phyloP scores from a whole-genome alignment of 805 yeast species.

The Komagataella populi region DNA sequence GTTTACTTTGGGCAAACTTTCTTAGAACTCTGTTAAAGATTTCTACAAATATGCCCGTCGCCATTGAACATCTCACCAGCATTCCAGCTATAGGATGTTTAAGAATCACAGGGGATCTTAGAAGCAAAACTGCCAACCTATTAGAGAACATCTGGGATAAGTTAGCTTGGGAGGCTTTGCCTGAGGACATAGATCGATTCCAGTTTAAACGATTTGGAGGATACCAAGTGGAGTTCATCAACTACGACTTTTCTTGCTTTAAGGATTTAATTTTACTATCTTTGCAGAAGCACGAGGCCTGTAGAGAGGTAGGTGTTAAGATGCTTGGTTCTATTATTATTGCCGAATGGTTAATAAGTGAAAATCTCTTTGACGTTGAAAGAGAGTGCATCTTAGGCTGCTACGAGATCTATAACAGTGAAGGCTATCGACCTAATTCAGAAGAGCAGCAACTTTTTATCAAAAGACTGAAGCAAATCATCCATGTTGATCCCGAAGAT shows the following conservation, averaged over 20 bases:
- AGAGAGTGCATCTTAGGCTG: slow-evolving; percentile 49
- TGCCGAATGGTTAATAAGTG: slow-evolving; percentile 49
- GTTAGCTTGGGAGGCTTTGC: slow-evolving; percentile 49
- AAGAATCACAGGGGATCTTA: slow-evolving; percentile 47
- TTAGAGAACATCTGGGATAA: slow-evolving; percentile 59
- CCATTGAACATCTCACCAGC: slow-evolving; percentile 56
- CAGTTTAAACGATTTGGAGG: slow-evolving; percentile 54
- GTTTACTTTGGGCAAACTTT: slow-evolving; percentile 56
- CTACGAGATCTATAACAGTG: slow-evolving; percentile 45
- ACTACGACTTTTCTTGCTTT: slow-evolving; percentile 43
- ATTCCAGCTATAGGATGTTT: slow-evolving; percentile 62
- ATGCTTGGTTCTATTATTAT: slow-evolving; percentile 61
- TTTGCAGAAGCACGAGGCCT: slow-evolving; percentile 48
- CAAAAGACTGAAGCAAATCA: slow-evolving; percentile 30
- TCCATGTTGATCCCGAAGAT: slow-evolving; percentile 49
- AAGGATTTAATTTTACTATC: slow-evolving; percentile 54
- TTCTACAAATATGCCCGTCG: slow-evolving; percentile 53
- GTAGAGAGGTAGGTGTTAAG: slow-evolving; percentile 50
- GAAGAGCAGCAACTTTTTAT: slow-evolving; percentile 42
- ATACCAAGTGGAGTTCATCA: slow-evolving; percentile 46
- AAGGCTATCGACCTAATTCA: slow-evolving; percentile 40
- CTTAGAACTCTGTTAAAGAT: slow-evolving; percentile 41
- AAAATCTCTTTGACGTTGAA: slow-evolving; percentile 44
- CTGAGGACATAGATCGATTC: slow-evolving; percentile 41
- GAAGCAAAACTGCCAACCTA: slow-evolving; percentile 42